Evolutionary conservation across 2,329 filamentous ascomycete genomes (phyloP).

Genomic region (Fusarium agapanthi): DNA sequence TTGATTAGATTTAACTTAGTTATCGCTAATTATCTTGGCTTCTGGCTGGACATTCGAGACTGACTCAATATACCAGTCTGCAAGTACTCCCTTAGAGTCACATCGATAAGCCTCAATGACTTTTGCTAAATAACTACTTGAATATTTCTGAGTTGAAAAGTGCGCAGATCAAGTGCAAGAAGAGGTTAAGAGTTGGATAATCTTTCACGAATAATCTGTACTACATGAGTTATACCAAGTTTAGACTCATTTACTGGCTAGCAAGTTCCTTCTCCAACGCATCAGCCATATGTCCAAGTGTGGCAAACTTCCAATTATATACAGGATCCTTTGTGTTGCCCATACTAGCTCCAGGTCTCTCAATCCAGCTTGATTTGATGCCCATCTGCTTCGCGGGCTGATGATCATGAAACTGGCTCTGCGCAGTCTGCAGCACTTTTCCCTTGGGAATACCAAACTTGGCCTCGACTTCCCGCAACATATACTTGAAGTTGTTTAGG

Average conservation of each 20-base stretch:
- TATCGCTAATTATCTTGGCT: neutral
- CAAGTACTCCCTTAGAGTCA: neutral
- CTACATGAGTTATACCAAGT: neutral
- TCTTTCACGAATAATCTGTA: neutral
- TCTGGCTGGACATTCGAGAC: neutral
- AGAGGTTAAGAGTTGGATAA: too few relatives aligned
- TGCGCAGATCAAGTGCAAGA: neutral
- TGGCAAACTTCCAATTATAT: slow-evolving; percentile 66
- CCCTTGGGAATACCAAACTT: slow-evolving; percentile 65
- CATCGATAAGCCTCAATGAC: neutral
- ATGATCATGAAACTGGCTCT: slow-evolving; percentile 77
- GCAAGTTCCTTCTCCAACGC: slow-evolving; percentile 38
- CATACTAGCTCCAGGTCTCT: slow-evolving; percentile 52
- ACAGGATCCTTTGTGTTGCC: slow-evolving; percentile 55
- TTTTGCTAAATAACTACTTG: neutral
- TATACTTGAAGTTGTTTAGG: slow-evolving; percentile 70
- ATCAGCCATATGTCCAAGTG: slow-evolving; percentile 67
- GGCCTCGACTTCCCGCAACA: slow-evolving; percentile 62
- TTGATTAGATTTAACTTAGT: neutral
- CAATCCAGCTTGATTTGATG: slow-evolving; percentile 70
- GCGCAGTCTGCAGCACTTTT: slow-evolving; percentile 71
- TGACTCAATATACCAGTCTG: neutral
- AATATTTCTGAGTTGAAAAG: neutral
- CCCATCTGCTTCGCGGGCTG: slow-evolving; percentile 67
- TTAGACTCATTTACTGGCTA: neutral